These are phyloP conservation scores for Schwanniomyces etchellsii DNA, from an alignment of 1,139 yeast genomes.

Conservation along the genomic window DNA sequence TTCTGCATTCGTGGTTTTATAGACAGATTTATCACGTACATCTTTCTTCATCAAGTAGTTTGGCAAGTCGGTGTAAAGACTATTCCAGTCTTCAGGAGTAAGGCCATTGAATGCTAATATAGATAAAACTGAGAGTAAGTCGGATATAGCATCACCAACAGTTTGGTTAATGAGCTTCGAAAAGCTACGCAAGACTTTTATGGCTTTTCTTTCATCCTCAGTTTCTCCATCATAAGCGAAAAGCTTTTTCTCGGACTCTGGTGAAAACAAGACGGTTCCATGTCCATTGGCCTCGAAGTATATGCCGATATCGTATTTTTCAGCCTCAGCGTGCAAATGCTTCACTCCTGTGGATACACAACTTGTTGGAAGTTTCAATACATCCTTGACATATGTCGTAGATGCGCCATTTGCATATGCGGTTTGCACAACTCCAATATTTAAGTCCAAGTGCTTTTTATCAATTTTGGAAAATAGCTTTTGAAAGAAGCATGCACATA, in stretches of 20 bases:
- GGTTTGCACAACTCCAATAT: conserved; percentile 89
- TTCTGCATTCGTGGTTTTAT: conserved; percentile 89
- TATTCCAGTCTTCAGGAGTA: conserved; percentile 69
- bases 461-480: conserved; percentile 40
- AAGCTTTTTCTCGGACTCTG: conserved; percentile 40
- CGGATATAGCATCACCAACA: conserved; percentile 95
- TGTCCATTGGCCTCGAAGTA: conserved; percentile 99
- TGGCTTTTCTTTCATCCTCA: conserved; percentile 32
- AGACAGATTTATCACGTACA: conserved; percentile 74
- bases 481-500: conserved; percentile 67
- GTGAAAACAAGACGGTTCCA: conserved; percentile 86
- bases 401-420: conserved; percentile 97
- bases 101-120: conserved; percentile 52
- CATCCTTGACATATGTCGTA: conserved; percentile 61
- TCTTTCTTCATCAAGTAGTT: conserved; percentile 75
- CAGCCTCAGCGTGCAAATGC: conserved; percentile 87
- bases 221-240: conserved; percentile 17
- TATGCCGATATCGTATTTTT: conserved; percentile 80
- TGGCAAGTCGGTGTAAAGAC: conserved; percentile 77
- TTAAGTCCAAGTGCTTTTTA: conserved; percentile 31
- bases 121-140: conserved; percentile 69
- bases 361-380: conserved; percentile 68
- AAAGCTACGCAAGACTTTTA: conserved; percentile 49
- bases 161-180: conserved; percentile 84
- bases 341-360: conserved; percentile 97